Evolutionary conservation across 352 stramenopile genomes (phyloP), one percentile per base, ranked within the genome.

Genomic region (Phytophthora hibernalis): DNA sequence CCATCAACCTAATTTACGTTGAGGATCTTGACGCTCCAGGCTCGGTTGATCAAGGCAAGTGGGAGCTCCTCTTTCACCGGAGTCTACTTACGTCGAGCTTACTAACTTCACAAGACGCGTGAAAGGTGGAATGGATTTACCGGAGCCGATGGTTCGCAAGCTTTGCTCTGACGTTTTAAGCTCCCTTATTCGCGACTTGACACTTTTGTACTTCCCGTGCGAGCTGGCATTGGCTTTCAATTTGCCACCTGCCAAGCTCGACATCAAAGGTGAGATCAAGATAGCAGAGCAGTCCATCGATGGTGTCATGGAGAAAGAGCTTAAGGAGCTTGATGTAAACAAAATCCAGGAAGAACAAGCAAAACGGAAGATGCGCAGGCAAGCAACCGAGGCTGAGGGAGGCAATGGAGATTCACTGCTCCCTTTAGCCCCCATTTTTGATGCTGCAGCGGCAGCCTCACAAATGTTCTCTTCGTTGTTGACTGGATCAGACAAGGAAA

Each of bases 61-160:
- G 84, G 84, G 84, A 92, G 45, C 89, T 92, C 38, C 60, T 91
- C 5, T 76, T 20, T 67, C 67, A 0, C 71, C 79, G 0, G 84
- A 92, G 1, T 64, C 83, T 4, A 90, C 81, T 3, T 71, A 77
- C 2, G 82, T 93, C 9, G 85, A 92, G 53, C 57, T 93, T 22
- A 70, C 73, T 15, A 92, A 91, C 48, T 92, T 93, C 47, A 83
- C 70, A 16, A 70, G 84, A 7, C 79, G 82, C 1, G 84, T 89
- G 3, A 80, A 84, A 61, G 85, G 85, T 38, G 86, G 86, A 13
- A 68, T 94, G 31, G 84, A 92, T 59, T 43, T 94, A 3, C 86
- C 86, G 0, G 86, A 92, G 55, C 61, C 77, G 1, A 80, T 92
- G 16, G 81, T 91, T 3, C 84, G 85, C 26, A 91, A 92, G 55